These are phyloP conservation scores for Pseudofabraea citricarpa DNA, from an alignment of 2,329 filamentous ascomycete species.

Conservation along the genomic window DNA sequence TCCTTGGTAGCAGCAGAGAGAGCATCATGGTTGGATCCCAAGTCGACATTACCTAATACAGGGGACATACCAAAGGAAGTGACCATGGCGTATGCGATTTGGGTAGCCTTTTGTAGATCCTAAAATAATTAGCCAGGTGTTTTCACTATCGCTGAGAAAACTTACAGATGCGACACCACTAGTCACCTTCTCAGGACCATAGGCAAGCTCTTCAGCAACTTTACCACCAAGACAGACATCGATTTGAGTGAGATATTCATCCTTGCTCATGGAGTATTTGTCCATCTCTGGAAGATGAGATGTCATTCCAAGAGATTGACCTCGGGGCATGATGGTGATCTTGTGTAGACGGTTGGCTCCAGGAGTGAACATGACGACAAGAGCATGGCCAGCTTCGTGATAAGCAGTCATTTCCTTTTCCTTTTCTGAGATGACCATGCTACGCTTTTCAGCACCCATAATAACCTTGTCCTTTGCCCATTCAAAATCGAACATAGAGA, in stretches of 20 bases:
- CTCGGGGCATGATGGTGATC: conserved; percentile 92
- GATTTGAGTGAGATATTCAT: conserved; percentile 75
- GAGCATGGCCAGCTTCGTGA: conserved; percentile 91
- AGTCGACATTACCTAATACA: conserved; percentile 83
- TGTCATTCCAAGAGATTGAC: conserved; percentile 80
- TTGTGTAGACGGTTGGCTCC: conserved; percentile 83
- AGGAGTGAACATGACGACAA: conserved; percentile 77
- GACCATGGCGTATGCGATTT: conserved; percentile 81
- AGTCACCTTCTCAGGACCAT: conserved; percentile 85
- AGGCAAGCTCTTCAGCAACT: conserved; percentile 86
- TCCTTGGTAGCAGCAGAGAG: conserved; percentile 84
- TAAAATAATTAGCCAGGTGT: conserved; percentile 33
- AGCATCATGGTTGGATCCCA: conserved; percentile 71
- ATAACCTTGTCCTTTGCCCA: conserved; percentile 98
- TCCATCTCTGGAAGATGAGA: conserved; percentile 87
- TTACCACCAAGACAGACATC: conserved; percentile 82
- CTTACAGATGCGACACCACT: conserved; percentile 77
- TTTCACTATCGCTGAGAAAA: conserved; percentile 14
- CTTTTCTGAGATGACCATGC: conserved; percentile 83
- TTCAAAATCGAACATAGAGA: conserved; percentile 78
- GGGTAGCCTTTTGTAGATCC: conserved; percentile 82
- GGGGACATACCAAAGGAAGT: conserved; percentile 87
- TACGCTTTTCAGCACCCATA: conserved; percentile 91
- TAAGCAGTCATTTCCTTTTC: conserved; percentile 96
- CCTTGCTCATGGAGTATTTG: conserved; percentile 82